Evolutionary conservation across 371 early-diverging fungal genomes (phyloP), one percentile per base, ranked within the genome.

Genomic region (Apophysomyces variabilis): DNA sequence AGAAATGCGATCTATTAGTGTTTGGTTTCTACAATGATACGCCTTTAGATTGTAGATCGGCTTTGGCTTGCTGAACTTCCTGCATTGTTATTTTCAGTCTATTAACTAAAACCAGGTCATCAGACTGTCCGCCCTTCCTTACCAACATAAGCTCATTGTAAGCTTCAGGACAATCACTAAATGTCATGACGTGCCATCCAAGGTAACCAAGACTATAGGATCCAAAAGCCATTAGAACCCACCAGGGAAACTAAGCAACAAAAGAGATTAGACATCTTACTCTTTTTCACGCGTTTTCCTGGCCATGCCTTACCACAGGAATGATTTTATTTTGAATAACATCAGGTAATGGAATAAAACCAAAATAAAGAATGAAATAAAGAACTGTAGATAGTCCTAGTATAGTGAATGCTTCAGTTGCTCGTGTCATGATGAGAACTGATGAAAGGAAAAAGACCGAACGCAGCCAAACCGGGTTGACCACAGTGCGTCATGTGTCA

Each of bases 111-210:
- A 13, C 1, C 8, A 41, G 8, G 41, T 41, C 41, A 8, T 11
- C 41, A 41, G 1, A 3, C 41, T 41, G 5, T 26, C 32, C 32
- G 3, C 41, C 3, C 8, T 41, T 13, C 9, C 79, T 68, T 88
- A 93, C 93, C 71, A 70, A 66, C 85, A 90, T 85, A 21, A 96
- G 85, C 66, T 91, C 91, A 57, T 85, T 79, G 75, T 90, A 91
- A 8, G 95, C 96, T 58, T 90, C 94, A 56, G 95, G 94, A 76
- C 95, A 95, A 68, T 96, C 95, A 38, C 93, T 88, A 81, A 96
- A 96, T 3, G 89, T 93, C 70, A 91, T 74, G 65, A 96, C 83
- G 57, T 91, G 90, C 65, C 86, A 93, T 16, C 96, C 96, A 65
- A 96, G 87, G 70, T 87, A 90, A 32, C 87, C 87, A 16, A 96